Conservation (phyloP, 371 early-diverging fungal genomes). For the Rhizopus delemar region DNA sequence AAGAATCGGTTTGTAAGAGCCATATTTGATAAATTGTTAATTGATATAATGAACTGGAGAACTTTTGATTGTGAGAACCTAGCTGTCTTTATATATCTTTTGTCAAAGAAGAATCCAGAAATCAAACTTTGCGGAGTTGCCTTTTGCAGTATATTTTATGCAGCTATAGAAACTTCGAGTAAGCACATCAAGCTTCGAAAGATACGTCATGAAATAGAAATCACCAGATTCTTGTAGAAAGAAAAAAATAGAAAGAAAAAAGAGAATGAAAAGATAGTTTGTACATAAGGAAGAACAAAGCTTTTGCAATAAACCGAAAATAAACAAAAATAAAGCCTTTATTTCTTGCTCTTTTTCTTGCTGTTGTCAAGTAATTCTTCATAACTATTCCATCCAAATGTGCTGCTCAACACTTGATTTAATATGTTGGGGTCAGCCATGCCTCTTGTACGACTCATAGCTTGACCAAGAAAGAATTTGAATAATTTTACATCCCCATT, state of each 20-base stretch:
- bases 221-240: no score
- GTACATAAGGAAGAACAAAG: no score
- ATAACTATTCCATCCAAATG: conserved; percentile 37
- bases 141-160: background rate
- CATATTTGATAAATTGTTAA: conserved; percentile 10
- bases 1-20: conserved; percentile 34
- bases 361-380: conserved; percentile 26
- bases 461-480: conserved; percentile 75
- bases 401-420: conserved; percentile 54
- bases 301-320: no score
- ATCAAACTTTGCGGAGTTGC: background rate
- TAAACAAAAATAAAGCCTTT: no score
- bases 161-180: background rate
- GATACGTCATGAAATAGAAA: no score
- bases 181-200: background rate
- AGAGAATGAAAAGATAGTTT: no score
- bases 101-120: background rate
- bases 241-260: no score
- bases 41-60: background rate
- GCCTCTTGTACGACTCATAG: conserved; percentile 73
- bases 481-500: conserved; percentile 61
- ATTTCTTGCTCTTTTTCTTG: background rate
- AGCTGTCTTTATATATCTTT: background rate
- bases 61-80: background rate
- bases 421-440: conserved; percentile 69